Base-by-base conservation (phyloP, 176 grass and related monocot species). In the Aegilops speltoides region DNA sequence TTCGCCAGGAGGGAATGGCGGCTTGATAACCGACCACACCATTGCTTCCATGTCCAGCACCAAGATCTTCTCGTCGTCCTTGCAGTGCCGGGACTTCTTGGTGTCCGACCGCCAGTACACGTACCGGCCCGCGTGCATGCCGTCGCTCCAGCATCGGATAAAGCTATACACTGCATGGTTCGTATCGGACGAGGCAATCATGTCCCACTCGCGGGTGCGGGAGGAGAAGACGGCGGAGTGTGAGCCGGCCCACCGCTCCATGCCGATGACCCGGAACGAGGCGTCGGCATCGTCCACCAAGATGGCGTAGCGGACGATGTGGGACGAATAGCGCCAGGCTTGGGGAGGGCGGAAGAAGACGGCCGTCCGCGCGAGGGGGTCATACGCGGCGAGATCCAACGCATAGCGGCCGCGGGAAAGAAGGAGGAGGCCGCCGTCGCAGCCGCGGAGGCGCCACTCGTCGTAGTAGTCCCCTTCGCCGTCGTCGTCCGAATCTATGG, bases 31-130 rank as follows among this genome's bases (percentile, higher is more conserved):
- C 3, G 71, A 77, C 86, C 79, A 88, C 33, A 16, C 57, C 69
- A 87, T 56, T 32, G 79, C 40, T 25, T 17, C 24, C 15, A 70
- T 82, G 69, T 82, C 86, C 0, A 88, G 33, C 79, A 88, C 43
- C 71, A 88, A 17, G 71, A 68, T 82, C 12, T 10, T 4, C 32
- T 87, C 86, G 10, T 19, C n/a, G 1, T 20, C 5, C 1, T 37
- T 45, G 10, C 0, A 1, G 17, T 23, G 1, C 6, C 10, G 33
- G 15, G 0, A 0, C 12, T 54, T 80, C 66, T 64, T 87, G 38
- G 26, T 36, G 78, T 74, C 43, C 1, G 86, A 88, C 62, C 24
- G 62, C 86, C 71, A 77, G 61, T 88, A 82, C 12, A 14, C 45
- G 63, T 77, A 88, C 12, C 71, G 79, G 22, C 45, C 86, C 19